Base-by-base conservation (phyloP, 2,329 filamentous ascomycete genomes). In the Diaporthe eres region DNA sequence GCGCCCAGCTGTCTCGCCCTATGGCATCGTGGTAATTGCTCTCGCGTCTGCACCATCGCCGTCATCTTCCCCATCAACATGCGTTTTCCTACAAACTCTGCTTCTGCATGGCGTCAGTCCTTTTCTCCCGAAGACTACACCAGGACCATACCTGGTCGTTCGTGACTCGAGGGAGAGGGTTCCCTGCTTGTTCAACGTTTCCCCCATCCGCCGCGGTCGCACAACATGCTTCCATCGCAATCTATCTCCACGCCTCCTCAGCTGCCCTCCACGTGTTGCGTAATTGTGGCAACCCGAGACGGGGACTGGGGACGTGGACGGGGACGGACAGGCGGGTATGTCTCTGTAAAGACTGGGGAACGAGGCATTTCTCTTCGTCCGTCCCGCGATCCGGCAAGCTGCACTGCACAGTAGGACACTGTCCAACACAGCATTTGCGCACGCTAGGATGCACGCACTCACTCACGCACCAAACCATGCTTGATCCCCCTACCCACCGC, bases 211-310 rank as follows among this genome's bases (percentile, higher is more conserved):
- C 63, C 63, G 31, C 31, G n/a, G 63, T 53, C 22, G 47, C 28
- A 68, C 65, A 39, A 39, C 47, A 68, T 68, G 44, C 63, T 68
- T 68, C 47, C 34, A 37, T 53, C 31, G 22, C 65, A 68, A 47
- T 47, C 65, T 55, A 31, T 68, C 47, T 42, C 47, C 65, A 22
- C 47, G 47, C 28, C 63, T 39, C 63, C 31, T 68, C 63, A 51
- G 63, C 44, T 34, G 19, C 4, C 63, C 63, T 68, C 63, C 63
- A 68, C 63, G 63, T 68, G 63, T 68, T 68, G 63, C 63, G 63
- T 68, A 68, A 68, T 51, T 34, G 63, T 51, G 63, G 63, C 63
- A 68, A 68, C 10, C 22, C 44, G 44, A 68, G 63, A 10, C 63
- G 63, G 63, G 17, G 61, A 31, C 25, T 25, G 25, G 31, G 19